Conservation (phyloP, 352 stramenopile species). For the Globisporangium orthogonon region DNA sequence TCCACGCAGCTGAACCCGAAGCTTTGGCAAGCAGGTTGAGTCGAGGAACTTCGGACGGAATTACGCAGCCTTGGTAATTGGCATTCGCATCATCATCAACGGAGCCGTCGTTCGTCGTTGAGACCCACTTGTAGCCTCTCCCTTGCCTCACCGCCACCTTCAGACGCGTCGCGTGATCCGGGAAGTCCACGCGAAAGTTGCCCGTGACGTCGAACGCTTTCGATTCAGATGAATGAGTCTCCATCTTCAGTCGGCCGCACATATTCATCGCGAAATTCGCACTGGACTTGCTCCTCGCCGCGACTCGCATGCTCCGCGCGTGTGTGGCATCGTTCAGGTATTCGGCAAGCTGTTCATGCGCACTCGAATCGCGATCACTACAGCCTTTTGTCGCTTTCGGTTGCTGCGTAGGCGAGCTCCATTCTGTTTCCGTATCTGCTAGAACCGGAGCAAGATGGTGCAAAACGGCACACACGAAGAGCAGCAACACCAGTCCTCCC, state of each 20-base stretch:
- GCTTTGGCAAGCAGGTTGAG: not conserved
- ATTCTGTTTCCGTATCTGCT: not conserved
- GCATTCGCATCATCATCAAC: not conserved
- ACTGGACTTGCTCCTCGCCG: not conserved
- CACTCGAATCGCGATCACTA: not conserved
- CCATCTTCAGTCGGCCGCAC: not conserved
- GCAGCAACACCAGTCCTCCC: too few species aligned
- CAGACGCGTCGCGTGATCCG: not conserved
- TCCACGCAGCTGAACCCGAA: not conserved
- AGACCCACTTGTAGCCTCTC: constrained; percentile 7
- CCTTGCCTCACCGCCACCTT: not conserved
- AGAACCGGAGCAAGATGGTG: too few species aligned
- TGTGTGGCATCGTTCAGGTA: constrained; percentile 1
- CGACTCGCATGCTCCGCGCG: constrained; percentile 1
- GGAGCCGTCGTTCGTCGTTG: not conserved
- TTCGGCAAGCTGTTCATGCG: not conserved
- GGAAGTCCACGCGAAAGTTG: not conserved
- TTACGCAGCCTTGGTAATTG: not conserved
- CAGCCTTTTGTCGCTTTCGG: too few species aligned
- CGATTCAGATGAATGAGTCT: not conserved
- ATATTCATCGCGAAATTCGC: constrained; percentile 2
- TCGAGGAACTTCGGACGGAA: not conserved
- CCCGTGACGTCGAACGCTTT: not conserved
- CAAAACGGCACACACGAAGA: too few species aligned
- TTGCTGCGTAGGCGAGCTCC: too few species aligned